Base-by-base conservation (phyloP, 2,329 filamentous ascomycete genomes). In the Pseudogymnoascus pannorum region DNA sequence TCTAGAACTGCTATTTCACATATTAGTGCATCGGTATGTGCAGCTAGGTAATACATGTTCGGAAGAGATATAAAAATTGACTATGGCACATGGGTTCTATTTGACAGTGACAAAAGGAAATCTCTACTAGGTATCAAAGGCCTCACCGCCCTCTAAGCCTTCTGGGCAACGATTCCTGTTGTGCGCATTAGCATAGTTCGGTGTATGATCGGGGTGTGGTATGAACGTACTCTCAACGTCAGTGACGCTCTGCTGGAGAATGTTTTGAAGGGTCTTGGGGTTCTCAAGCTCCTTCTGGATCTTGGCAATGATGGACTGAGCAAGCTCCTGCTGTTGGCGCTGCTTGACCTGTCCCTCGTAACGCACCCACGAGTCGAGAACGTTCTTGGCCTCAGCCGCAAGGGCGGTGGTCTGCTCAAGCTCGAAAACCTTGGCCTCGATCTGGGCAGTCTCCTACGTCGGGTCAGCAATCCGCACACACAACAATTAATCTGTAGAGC, bases 311-410 rank as follows among this genome's bases (percentile, higher is more conserved):
- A 99, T 83, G 77, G 81, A 86, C 75, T 96, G 87, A 67, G 94
- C 91, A 68, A 99, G 86, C 84, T 99, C 94, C 79, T 84, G 88
- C 85, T 99, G 94, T 83, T 99, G 92, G 77, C 94, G 89, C 82
- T 93, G 89, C 89, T 97, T 99, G 74, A 99, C 92, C 83, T 97
- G 94, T 72, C 89, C 82, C 83, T 99, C 94, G 79, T 99, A 99
- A 76, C 94, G 89, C 67, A 97, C 92, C 95, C 94, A 99, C 62
- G 92, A 97, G 77, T 99, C 94, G 68, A 99, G 87, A 63, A 97
- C 94, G 65, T 84, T 73, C 88, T 97, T 99, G 74, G 93, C 93
- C 84, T 99, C 94, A 67, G 86, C 81, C 63, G 92, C 92, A 68
- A 99, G 83, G 70, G 92, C 89, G 65, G 93, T 97, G 81, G 87